Evolutionary conservation across 108 stramenopile genomes (phyloP).

Genomic region (Pseudonitzschia pungens): DNA sequence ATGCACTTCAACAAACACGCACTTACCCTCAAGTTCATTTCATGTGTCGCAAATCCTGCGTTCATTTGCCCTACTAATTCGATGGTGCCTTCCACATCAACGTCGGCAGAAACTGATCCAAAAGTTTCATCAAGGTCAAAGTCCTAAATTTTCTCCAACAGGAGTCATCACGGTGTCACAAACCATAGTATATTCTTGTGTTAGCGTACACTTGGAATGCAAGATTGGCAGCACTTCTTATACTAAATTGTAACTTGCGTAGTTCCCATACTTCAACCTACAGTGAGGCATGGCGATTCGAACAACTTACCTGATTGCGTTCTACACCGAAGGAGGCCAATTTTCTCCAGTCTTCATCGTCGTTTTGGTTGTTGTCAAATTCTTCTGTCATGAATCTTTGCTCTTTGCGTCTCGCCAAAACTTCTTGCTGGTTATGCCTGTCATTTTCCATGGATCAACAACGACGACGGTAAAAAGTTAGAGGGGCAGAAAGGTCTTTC

Average conservation of each 20-base stretch:
- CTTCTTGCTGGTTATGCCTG: conserved; percentile 76
- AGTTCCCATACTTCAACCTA: not conserved
- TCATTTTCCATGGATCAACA: not conserved
- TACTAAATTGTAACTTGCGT: no score
- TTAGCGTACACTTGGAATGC: not conserved
- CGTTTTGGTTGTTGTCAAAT: conserved; percentile 48
- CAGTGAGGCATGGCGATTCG: no score
- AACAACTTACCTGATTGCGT: conserved; percentile 55
- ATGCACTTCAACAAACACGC: no score
- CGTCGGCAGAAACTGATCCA: conserved; percentile 63
- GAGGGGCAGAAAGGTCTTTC: not conserved
- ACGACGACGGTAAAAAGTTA: not conserved
- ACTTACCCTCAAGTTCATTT: conserved; percentile 53
- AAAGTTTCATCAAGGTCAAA: conserved; percentile 77
- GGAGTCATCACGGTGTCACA: not conserved
- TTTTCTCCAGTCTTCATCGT: conserved; percentile 75
- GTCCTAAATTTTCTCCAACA: conserved; percentile 25
- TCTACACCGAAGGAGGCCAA: conserved; percentile 81
- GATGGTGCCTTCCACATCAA: conserved; percentile 58
- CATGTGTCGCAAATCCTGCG: conserved; percentile 43
- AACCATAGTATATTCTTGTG: not conserved
- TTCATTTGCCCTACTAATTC: conserved; percentile 51
- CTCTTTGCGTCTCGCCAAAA: conserved; percentile 47
- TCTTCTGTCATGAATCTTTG: conserved; percentile 62
- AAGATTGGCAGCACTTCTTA: not conserved